A percentile compares a stretch with the other conserved stretches of the same genome.
Conservation (phyloP, 1,139 yeast genomes). For the Geotrichum reessii region DNA sequence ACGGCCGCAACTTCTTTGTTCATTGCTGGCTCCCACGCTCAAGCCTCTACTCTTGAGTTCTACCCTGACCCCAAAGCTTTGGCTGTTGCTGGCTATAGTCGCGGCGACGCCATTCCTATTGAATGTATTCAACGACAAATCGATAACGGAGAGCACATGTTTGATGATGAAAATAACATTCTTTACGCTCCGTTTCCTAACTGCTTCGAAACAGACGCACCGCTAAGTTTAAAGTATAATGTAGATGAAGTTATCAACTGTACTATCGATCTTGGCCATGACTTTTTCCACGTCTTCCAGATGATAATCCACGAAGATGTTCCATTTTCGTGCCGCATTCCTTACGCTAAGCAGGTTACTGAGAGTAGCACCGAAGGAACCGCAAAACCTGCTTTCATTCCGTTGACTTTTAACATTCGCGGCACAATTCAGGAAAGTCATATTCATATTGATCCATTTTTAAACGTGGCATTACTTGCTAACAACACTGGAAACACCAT, state of each 20-base stretch:
- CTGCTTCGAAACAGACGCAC: conserved; percentile 60
- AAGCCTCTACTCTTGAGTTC: conserved; percentile 8
- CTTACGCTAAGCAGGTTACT: conserved; percentile 37
- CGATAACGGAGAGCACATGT: conserved; percentile 70
- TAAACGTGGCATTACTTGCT: conserved; percentile 48
- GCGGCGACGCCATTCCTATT: conserved; percentile 47
- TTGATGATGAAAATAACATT: conserved; percentile 53
- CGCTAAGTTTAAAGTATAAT: conserved; percentile 51
- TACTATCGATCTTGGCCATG: conserved; percentile 60
- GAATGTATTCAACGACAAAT: conserved; percentile 64
- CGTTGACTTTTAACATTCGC: conserved; percentile 59
- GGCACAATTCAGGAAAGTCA: conserved; percentile 67
- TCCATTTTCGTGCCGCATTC: conserved; percentile 62
- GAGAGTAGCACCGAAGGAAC: conserved; percentile 2
- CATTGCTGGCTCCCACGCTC: conserved; percentile 3
- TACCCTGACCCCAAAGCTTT: conserved; percentile 16
- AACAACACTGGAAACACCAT: conserved; percentile 35
- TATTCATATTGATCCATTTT: conserved; percentile 56
- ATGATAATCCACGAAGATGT: conserved; percentile 71
- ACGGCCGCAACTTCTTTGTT: neutral
- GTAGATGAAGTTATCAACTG: conserved; percentile 52
- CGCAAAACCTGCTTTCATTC: conserved; percentile 35
- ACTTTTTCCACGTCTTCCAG: conserved; percentile 65
- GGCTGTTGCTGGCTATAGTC: conserved; percentile 28
- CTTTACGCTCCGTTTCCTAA: conserved; percentile 54